phyloP scores from a whole-genome alignment of 306 rosid genomes.

The peach (Prunus persica) region DNA sequence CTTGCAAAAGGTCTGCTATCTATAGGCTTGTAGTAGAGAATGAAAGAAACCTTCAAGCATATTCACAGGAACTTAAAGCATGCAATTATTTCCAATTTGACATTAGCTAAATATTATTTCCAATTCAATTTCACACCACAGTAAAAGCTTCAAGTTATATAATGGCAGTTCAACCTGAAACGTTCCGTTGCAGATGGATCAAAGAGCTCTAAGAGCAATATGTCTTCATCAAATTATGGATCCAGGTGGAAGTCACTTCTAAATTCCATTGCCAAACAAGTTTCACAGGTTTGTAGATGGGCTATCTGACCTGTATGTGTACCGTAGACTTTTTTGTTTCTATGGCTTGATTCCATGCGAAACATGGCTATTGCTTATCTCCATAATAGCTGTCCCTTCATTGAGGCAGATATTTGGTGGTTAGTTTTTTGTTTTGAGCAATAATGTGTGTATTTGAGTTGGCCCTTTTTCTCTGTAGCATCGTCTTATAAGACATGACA shows the following conservation, averaged over 20 bases:
- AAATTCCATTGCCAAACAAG: constrained; percentile 73
- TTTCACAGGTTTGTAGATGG: constrained; percentile 72
- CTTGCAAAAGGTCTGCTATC: background rate
- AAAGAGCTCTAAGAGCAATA: constrained; percentile 38
- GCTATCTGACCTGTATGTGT: background rate
- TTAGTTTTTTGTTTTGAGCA: background rate
- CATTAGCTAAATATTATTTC: background rate
- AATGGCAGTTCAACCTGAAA: constrained; percentile 29
- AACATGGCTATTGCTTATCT: background rate
- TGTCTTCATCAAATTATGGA: constrained; percentile 39
- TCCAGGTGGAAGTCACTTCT: constrained; percentile 75
- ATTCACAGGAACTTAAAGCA: background rate
- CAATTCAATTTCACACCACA: background rate
- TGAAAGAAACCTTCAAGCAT: background rate
- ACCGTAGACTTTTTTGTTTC: background rate
- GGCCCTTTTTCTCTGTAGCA: background rate
- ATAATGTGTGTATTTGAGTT: background rate
- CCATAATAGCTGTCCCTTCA: background rate
- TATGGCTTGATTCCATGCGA: background rate
- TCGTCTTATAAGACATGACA: background rate
- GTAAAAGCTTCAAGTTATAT: constrained; percentile 6
- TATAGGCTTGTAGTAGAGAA: background rate
- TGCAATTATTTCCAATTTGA: background rate
- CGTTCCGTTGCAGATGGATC: constrained; percentile 44
- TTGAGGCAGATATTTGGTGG: background rate